These are phyloP conservation scores for Ceratobasidium sp. DNA, from an alignment of 1,284 basidiomycete species.

Conservation along the genomic window DNA sequence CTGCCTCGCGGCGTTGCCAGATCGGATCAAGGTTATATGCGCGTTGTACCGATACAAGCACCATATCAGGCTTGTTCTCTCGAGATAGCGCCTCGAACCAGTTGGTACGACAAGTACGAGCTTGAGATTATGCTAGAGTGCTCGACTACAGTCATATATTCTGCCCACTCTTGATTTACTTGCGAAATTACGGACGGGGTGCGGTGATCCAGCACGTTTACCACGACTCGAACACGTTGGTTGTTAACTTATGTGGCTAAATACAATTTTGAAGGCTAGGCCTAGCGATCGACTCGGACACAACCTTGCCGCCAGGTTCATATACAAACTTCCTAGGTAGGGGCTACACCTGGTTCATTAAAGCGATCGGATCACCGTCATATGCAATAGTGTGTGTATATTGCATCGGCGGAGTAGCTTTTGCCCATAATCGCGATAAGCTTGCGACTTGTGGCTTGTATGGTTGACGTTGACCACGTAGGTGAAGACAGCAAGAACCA, in stretches of 20 bases:
- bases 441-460: neutral
- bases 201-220: constrained; percentile 13
- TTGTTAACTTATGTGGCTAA: neutral
- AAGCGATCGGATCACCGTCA: neutral
- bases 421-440: neutral
- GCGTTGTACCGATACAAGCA: neutral
- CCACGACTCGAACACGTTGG: constrained; percentile 30
- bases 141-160: neutral
- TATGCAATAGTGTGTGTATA: neutral
- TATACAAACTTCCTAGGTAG: neutral
- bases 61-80: neutral
- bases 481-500: neutral
- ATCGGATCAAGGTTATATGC: constrained; percentile 36
- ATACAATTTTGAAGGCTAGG: constrained; percentile 1
- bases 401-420: neutral
- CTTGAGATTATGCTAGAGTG: neutral
- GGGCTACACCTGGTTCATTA: neutral
- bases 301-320: neutral
- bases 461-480: neutral
- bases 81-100: neutral
- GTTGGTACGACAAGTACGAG: neutral
- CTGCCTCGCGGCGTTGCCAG: constrained; percentile 33
- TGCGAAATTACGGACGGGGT: constrained; percentile 1
- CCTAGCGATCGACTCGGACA: neutral
- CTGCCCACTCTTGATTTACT: neutral